Percentiles rank a stretch among this genome's conserved stretches.
Evolutionary conservation across 176 grass and related monocot genomes (phyloP).

Genomic region (Alopecurus myosuroides): DNA sequence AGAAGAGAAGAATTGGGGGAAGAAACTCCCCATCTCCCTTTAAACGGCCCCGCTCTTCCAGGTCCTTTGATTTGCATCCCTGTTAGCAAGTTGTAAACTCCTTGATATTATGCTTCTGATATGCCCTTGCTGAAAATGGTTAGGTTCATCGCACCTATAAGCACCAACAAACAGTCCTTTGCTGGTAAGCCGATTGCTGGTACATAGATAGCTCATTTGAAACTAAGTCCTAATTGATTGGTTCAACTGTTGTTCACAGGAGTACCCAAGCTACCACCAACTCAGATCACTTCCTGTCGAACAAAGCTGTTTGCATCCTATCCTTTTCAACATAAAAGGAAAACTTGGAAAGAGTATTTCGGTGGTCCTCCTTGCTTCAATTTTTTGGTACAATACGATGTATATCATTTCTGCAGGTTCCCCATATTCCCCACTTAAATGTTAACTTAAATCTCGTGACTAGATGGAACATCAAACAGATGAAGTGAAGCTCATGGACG

Average conservation of each 20-base stretch:
- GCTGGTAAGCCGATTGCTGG: constrained; percentile 47
- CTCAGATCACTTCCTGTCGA: constrained; percentile 44
- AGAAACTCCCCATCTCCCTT: constrained; percentile 69
- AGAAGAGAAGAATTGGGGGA: constrained; percentile 55
- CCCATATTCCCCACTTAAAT: constrained; percentile 21
- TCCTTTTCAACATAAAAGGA: constrained; percentile 68
- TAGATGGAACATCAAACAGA: constrained; percentile 39
- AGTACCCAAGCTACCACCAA: constrained; percentile 49
- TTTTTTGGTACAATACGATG: constrained; percentile 41
- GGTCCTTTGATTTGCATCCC: constrained; percentile 49
- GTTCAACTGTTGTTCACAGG: constrained; percentile 41
- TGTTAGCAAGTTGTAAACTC: constrained; percentile 46
- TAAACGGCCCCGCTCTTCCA: constrained; percentile 81
- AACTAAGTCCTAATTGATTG: constrained; percentile 26
- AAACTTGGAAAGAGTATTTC: constrained; percentile 68
- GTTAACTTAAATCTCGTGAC: constrained; percentile 20
- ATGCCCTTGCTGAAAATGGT: constrained; percentile 44
- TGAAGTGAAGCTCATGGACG: constrained; percentile 73
- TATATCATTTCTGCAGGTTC: constrained; percentile 19
- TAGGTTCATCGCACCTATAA: constrained; percentile 87
- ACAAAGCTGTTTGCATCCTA: constrained; percentile 49
- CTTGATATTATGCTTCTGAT: constrained; percentile 44
- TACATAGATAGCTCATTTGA: constrained; percentile 18
- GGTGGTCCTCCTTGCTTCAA: constrained; percentile 42
- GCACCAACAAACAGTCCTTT: constrained; percentile 28